Evolutionary conservation across 176 grass and related monocot species (phyloP).

Genomic region (Juncus effusus): DNA sequence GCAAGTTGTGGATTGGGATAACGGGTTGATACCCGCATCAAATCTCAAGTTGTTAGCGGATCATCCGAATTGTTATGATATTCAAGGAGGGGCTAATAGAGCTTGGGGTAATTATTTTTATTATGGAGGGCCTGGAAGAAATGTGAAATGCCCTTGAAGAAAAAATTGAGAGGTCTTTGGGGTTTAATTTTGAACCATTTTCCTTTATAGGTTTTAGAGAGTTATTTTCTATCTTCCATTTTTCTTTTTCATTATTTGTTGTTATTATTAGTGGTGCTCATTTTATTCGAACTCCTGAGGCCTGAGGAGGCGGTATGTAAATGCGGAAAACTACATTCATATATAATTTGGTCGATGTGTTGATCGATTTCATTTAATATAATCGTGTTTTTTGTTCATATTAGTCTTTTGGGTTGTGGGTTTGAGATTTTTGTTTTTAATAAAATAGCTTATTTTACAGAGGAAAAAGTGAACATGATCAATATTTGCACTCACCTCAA

Average conservation of each 20-base stretch:
- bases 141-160: slow-evolving; percentile 55
- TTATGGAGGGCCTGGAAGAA: slow-evolving; percentile 76
- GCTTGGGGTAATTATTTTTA: slow-evolving; percentile 80
- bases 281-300: slow-evolving; percentile 16
- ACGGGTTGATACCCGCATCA: slow-evolving; percentile 55
- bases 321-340: slow-evolving; percentile 23
- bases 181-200: not conserved
- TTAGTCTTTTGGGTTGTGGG: too few species aligned
- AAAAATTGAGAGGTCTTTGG: slow-evolving; percentile 2
- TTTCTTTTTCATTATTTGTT: slow-evolving; percentile 26
- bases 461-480: too few species aligned
- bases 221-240: not conserved
- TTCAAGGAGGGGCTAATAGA: slow-evolving; percentile 50
- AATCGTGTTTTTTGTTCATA: too few species aligned
- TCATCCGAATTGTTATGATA: slow-evolving; percentile 66
- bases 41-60: slow-evolving; percentile 69
- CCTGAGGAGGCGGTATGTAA: slow-evolving; percentile 22
- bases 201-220: slow-evolving; percentile 17
- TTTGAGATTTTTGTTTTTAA: too few species aligned
- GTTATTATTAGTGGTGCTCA: slow-evolving; percentile 15
- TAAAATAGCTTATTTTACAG: too few species aligned
- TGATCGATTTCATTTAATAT: not conserved
- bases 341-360: slow-evolving; percentile 23
- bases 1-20: slow-evolving; percentile 89
- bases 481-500: too few species aligned